Evolutionary conservation across 768 basidiomycete genomes (phyloP).

Genomic region (Trametes cinnabarina): DNA sequence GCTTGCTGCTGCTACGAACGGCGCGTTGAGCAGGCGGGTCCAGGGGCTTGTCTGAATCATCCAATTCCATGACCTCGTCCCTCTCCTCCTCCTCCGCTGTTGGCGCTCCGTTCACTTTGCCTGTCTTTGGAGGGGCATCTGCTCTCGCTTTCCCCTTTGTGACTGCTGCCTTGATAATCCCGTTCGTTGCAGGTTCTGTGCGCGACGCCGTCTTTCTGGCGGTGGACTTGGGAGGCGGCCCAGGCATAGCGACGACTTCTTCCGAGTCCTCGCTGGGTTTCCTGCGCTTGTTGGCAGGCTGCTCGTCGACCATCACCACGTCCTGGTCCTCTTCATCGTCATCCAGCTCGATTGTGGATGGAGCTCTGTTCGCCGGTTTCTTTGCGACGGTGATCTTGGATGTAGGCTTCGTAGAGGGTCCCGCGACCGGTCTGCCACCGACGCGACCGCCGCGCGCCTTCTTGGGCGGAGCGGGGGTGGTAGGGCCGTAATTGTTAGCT

Average conservation of each 20-base stretch:
- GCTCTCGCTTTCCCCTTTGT: constrained; percentile 29
- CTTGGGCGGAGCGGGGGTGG: constrained; percentile 30
- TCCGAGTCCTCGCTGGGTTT: constrained; percentile 9
- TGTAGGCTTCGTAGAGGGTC: constrained; percentile 24
- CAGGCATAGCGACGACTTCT: constrained; percentile 3
- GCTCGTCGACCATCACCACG: constrained; percentile 16
- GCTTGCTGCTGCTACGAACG: constrained; percentile 4
- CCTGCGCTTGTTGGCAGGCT: constrained; percentile 12
- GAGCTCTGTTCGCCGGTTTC: constrained; percentile 13
- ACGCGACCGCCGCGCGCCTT: constrained; percentile 21
- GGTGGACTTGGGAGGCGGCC: constrained; percentile 1
- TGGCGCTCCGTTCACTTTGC: neutral
- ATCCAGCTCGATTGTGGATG: constrained; percentile 15
- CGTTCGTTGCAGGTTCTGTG: constrained; percentile 7
- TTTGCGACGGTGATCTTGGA: constrained; percentile 12
- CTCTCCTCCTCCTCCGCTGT: constrained; percentile 19
- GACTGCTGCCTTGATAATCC: constrained; percentile 36
- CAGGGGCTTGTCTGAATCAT: constrained; percentile 18
- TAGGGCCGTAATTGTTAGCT: constrained; percentile 30
- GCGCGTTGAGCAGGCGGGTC: constrained; percentile 2
- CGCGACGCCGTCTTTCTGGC: constrained; percentile 13
- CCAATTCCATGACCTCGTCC: constrained; percentile 19
- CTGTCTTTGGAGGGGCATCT: constrained; percentile 4
- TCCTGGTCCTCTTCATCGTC: constrained; percentile 20
- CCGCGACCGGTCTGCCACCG: constrained; percentile 22